A percentile compares a stretch with the other conserved stretches of the same genome.
Evolutionary conservation across 2,329 filamentous ascomycete species (phyloP).

Genomic region (Fusarium sp.): DNA sequence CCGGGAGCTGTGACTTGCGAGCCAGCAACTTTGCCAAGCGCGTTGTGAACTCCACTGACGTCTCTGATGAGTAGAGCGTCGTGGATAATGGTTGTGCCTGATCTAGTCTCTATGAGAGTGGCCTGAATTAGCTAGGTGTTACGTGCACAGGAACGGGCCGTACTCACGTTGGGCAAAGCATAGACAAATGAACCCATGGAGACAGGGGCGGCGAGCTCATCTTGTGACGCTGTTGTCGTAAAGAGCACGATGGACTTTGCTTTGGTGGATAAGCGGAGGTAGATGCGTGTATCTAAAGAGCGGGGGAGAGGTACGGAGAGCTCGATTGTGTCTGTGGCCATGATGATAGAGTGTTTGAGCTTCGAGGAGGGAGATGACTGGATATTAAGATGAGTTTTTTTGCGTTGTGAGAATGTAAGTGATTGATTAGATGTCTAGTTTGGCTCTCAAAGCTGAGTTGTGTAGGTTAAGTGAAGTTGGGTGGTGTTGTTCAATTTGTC

Average conservation of each 20-base stretch:
- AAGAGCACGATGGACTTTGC: slow-evolving; percentile 71
- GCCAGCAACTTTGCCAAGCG: slow-evolving; percentile 86
- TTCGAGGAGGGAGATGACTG: too few species aligned
- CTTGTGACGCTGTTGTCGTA: slow-evolving; percentile 69
- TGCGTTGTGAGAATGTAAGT: background rate
- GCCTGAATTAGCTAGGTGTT: slow-evolving; percentile 28
- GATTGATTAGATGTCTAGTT: background rate
- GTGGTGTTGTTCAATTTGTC: background rate
- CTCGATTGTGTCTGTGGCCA: slow-evolving; percentile 53
- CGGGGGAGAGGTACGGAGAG: slow-evolving; percentile 72
- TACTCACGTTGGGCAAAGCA: slow-evolving; percentile 85
- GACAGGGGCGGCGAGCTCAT: slow-evolving; percentile 63
- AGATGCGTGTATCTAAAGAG: slow-evolving; percentile 71
- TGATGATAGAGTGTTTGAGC: slow-evolving; percentile 24
- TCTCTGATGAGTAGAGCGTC: slow-evolving; percentile 79
- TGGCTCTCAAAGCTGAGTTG: background rate
- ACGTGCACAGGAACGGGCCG: slow-evolving; percentile 14
- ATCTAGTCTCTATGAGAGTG: slow-evolving; percentile 60
- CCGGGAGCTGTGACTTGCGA: slow-evolving; percentile 77
- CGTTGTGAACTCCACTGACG: slow-evolving; percentile 87
- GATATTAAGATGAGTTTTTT: background rate
- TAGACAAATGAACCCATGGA: slow-evolving; percentile 92
- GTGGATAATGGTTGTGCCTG: slow-evolving; percentile 78
- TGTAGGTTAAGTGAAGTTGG: slow-evolving; percentile 1
- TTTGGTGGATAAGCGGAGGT: slow-evolving; percentile 70